Conservation (phyloP, 2,329 filamentous ascomycete species). For the Rugonectria rugulosa region DNA sequence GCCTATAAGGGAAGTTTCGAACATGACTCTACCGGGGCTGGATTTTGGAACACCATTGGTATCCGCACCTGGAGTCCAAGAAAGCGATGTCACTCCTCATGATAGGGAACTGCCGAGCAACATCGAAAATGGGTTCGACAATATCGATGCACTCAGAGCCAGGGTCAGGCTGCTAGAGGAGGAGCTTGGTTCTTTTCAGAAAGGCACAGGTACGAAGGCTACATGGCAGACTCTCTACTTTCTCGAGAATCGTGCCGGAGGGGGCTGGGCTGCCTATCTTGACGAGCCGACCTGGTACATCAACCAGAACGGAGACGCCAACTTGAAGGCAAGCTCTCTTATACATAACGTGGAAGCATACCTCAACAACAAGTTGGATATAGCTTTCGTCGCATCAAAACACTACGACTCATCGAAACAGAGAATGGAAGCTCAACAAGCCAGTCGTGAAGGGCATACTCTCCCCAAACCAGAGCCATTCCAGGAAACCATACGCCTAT, state of each 20-base stretch:
- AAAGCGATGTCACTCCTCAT: too few relatives aligned
- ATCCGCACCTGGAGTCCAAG: too few relatives aligned
- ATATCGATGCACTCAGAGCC: neutral
- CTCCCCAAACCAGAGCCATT: neutral
- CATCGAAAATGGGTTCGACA: too few relatives aligned
- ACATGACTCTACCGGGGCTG: too few relatives aligned
- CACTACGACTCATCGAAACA: neutral
- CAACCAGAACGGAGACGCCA: neutral
- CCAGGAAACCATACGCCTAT: neutral
- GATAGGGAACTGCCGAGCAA: too few relatives aligned
- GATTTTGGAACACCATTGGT: too few relatives aligned
- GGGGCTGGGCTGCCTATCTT: neutral
- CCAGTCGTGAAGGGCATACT: neutral
- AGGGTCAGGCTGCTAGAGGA: neutral
- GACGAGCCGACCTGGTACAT: neutral
- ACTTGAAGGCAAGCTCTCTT: neutral
- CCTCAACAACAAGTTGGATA: neutral
- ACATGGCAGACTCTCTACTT: neutral
- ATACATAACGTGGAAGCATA: neutral
- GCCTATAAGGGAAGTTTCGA: too few relatives aligned
- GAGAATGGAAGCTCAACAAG: neutral
- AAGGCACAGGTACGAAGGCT: neutral
- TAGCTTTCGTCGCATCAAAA: neutral
- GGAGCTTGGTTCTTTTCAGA: neutral
- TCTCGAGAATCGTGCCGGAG: neutral